phyloP scores from a whole-genome alignment of 805 yeast genomes.

The Kockiozyma suomiensis region DNA sequence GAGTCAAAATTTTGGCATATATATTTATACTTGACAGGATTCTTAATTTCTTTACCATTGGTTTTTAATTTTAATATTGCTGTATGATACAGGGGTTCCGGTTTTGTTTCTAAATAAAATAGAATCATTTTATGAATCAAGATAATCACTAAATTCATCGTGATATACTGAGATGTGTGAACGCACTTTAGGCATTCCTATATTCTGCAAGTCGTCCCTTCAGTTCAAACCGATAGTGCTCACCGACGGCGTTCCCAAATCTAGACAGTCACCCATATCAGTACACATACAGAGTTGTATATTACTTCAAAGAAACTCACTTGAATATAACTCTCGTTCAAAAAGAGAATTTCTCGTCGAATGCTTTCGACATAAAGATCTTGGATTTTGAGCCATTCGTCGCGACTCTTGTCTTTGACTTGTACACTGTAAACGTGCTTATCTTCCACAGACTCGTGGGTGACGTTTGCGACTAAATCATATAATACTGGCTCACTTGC shows the following conservation, averaged over 20 bases:
- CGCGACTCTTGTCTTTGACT: conserved; percentile 45
- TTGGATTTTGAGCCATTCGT: conserved; percentile 62
- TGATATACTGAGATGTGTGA: no score
- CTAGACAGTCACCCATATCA: not conserved
- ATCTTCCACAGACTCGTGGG: conserved; percentile 43
- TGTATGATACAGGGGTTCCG: not conserved
- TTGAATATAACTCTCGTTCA: conserved; percentile 66
- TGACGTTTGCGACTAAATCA: conserved; percentile 53
- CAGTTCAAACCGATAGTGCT: not conserved
- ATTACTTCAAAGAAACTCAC: conserved; percentile 62
- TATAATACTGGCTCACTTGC: conserved; percentile 43
- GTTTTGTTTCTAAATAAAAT: not conserved
- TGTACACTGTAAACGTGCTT: conserved; percentile 55
- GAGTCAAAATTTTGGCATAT: no score
- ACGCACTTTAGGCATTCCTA: no score
- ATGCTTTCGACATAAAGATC: conserved; percentile 53
- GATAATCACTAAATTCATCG: no score
- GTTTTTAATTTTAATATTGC: not conserved
- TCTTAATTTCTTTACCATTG: not conserved
- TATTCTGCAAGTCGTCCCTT: no score
- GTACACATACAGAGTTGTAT: no score
- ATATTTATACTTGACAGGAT: no score
- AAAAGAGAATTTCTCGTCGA: conserved; percentile 61
- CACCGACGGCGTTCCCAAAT: conserved; percentile 32
- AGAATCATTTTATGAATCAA: not conserved